Percentiles rank a stretch among this genome's conserved stretches.
These are phyloP conservation scores for Kuraishia molischiana DNA, from an alignment of 805 yeast species.

Conservation along the genomic window DNA sequence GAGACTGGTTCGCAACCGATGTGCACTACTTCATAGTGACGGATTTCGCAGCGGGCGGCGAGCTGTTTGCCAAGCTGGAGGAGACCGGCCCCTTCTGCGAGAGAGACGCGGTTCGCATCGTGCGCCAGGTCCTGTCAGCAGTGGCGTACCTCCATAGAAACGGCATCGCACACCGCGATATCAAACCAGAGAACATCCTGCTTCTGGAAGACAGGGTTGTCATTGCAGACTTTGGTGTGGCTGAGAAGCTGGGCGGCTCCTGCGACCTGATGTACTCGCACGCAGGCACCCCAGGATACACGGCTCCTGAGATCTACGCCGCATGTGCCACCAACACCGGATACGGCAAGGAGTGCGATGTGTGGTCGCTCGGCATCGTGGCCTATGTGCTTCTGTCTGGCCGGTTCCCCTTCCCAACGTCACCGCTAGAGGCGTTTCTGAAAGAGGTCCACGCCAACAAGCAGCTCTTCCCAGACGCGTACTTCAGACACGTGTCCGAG, in stretches of 20 bases:
- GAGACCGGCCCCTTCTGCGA: slow-evolving; percentile 80
- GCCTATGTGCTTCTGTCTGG: slow-evolving; percentile 87
- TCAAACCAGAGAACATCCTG: slow-evolving; percentile 88
- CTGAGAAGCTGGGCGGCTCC: slow-evolving; percentile 55
- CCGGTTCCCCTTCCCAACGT: slow-evolving; percentile 63
- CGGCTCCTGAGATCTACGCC: slow-evolving; percentile 87
- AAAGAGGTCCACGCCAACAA: slow-evolving; percentile 65
- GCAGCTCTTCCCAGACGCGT: slow-evolving; percentile 76
- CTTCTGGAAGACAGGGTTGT: slow-evolving; percentile 66
- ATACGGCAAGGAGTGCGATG: slow-evolving; percentile 92
- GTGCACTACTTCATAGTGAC: slow-evolving; percentile 92
- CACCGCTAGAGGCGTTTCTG: slow-evolving; percentile 70
- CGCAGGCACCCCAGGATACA: slow-evolving; percentile 86
- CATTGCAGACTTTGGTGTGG: slow-evolving; percentile 93
- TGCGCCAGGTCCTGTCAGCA: slow-evolving; percentile 70
- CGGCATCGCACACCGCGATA: slow-evolving; percentile 86
- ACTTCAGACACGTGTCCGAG: slow-evolving; percentile 74
- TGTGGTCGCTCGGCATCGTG: slow-evolving; percentile 93
- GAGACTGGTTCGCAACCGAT: slow-evolving; percentile 89
- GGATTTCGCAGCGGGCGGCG: slow-evolving; percentile 94
- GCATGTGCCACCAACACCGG: slow-evolving; percentile 15
- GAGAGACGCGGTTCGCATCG: slow-evolving; percentile 69
- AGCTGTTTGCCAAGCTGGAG: slow-evolving; percentile 80
- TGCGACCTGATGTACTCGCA: slow-evolving; percentile 46
- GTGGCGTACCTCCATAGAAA: slow-evolving; percentile 64